phyloP scores from a whole-genome alignment of 2,329 filamentous ascomycete genomes.

The Dactylella cylindrospora region DNA sequence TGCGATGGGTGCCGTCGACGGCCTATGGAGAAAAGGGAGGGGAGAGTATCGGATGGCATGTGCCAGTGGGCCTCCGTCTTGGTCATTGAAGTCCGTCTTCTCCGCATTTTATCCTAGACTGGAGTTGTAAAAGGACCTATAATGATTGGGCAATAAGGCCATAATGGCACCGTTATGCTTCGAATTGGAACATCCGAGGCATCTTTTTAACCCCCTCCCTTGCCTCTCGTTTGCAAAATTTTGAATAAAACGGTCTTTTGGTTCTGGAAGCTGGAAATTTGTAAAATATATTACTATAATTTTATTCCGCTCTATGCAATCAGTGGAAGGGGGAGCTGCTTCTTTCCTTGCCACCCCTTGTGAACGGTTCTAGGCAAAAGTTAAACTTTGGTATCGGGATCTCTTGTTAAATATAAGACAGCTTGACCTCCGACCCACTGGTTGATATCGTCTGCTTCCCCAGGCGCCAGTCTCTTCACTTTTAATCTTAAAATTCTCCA shows the following conservation, averaged over 20 bases:
- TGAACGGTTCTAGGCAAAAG: constrained; percentile 21
- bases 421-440: constrained; percentile 14
- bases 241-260: constrained; percentile 11
- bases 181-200: constrained; percentile 37
- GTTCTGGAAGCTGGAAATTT: constrained; percentile 34
- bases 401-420: constrained; percentile 39
- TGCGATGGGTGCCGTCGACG: too few relatives aligned
- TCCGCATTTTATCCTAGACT: constrained; percentile 43
- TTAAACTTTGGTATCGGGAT: constrained; percentile 23
- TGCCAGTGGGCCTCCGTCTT: constrained; percentile 23
- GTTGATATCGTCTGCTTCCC: too few relatives aligned
- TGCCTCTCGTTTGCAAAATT: constrained; percentile 21
- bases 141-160: constrained; percentile 30
- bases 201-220: too few relatives aligned
- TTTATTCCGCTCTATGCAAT: too few relatives aligned
- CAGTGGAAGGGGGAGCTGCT: too few relatives aligned
- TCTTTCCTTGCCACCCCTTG: constrained; percentile 23
- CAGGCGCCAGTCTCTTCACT: too few relatives aligned
- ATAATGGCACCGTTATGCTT: constrained; percentile 41
- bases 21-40: too few relatives aligned
- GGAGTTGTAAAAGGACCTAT: too few relatives aligned
- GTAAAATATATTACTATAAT: constrained; percentile 5
- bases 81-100: too few relatives aligned
- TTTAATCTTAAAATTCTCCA: too few relatives aligned
- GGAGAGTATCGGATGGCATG: constrained; percentile 38